Base-by-base conservation (phyloP, 345 rosid genomes). In the Bretschneidera sinensis region DNA sequence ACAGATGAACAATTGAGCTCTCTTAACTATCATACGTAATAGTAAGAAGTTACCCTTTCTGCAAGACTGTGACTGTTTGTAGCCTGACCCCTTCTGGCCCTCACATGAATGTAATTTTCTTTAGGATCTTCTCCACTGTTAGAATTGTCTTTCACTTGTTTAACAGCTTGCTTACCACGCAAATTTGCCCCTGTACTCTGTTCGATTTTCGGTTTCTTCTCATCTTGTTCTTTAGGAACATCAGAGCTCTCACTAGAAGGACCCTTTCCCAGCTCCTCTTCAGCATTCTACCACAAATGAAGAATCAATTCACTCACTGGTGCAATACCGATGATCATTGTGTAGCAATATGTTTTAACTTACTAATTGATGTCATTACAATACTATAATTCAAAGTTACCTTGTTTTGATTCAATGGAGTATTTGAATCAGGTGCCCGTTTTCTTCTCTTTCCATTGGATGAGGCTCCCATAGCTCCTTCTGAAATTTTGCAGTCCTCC, bases 41-140 rank as follows among this genome's bases (percentile, higher is more conserved):
- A 45, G 17, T 20, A 60, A 56, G n/a, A 48, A 62, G n/a, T 50
- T 82, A 92, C 98, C 86, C 97, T 85, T 73, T 92, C 97, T 28
- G 98, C 98, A 58, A 92, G 94, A 74, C 94, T 92, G 70, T 92
- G 98, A 72, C 96, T 89, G 72, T 89, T 92, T 51, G 98, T 89
- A 68, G 98, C 98, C 65, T 85, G 96, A 71, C 98, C 98, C 74
- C 97, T 81, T 75, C 91, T 78, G 48, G 98, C 98, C 67, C 98
- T 85, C 74, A 92, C 79, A 67, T 89, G 98, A 74, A 89, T 81
- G 74, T 89, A 92, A 75, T 83, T 72, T 25, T 85, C 98, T 70
- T 87, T 85, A 1, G 85, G 75, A 52, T 80, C 86, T 71, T 87
- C 94, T 64, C 76, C 89, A 19, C 83, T 79, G 15, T 76, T 66